Evolutionary conservation across 2,329 filamentous ascomycete genomes (phyloP).

Genomic region (Huntiella moniliformis): DNA sequence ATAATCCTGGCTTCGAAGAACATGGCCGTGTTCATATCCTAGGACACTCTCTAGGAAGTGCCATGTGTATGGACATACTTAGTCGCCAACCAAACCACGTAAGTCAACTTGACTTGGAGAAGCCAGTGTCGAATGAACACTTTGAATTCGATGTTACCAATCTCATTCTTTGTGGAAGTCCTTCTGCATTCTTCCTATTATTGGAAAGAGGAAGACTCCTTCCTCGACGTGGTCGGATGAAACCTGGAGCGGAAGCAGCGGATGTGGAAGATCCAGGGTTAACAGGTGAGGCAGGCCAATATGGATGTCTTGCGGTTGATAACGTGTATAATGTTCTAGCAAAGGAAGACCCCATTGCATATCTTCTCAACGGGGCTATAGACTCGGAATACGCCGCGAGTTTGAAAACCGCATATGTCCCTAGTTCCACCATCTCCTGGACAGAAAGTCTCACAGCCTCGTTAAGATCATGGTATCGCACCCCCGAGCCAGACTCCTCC

Average conservation of each 20-base stretch:
- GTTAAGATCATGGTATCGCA: conserved; percentile 36
- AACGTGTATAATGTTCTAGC: conserved; percentile 89
- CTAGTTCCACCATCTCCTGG: conserved; percentile 48
- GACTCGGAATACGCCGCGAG: conserved; percentile 62
- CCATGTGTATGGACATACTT: conserved; percentile 83
- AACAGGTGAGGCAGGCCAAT: conserved; percentile 59
- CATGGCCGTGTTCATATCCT: conserved; percentile 78
- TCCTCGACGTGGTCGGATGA: conserved; percentile 57
- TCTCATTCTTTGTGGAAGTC: conserved; percentile 76
- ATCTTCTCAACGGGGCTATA: conserved; percentile 77
- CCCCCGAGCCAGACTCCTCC: neutral
- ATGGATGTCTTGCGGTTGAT: conserved; percentile 83
- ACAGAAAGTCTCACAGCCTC: conserved; percentile 45
- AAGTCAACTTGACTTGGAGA: conserved; percentile 28
- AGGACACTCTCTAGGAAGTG: conserved; percentile 81
- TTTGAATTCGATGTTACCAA: conserved; percentile 90
- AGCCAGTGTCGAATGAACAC: conserved; percentile 30
- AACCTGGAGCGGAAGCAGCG: conserved; percentile 51
- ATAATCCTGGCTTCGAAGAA: conserved; percentile 72
- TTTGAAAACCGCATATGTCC: conserved; percentile 62
- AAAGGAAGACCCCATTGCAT: conserved; percentile 60
- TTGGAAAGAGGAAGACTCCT: conserved; percentile 55
- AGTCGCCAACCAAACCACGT: conserved; percentile 68
- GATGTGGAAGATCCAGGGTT: conserved; percentile 40
- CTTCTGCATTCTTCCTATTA: conserved; percentile 79